phyloP scores from a whole-genome alignment of 1,284 basidiomycete genomes.

The Fistulinella cinereoalba region DNA sequence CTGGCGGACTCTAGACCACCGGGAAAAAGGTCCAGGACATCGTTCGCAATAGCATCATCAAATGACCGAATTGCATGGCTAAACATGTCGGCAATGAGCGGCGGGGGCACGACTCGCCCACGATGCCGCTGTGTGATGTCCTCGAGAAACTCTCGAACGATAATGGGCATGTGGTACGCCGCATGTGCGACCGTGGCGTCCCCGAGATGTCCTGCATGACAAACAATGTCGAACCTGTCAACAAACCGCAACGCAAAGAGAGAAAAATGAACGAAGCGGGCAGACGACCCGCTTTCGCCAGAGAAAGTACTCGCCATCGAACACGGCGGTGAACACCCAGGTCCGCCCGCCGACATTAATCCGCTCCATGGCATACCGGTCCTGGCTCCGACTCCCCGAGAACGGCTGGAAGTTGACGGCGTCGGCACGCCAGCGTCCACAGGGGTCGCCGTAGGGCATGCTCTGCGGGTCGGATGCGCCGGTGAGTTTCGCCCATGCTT shows the following conservation, averaged over 20 bases:
- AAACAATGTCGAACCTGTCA: slow-evolving; percentile 1
- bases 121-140: slow-evolving; percentile 38
- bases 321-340: slow-evolving; percentile 66
- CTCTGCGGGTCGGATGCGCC: slow-evolving; percentile 50
- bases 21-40: slow-evolving; percentile 58
- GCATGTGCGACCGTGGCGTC: slow-evolving; percentile 68
- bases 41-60: slow-evolving; percentile 64
- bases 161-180: slow-evolving; percentile 63
- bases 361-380: slow-evolving; percentile 58
- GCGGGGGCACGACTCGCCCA: slow-evolving; percentile 38
- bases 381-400: slow-evolving; percentile 47
- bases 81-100: slow-evolving; percentile 52
- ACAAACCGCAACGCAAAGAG: too few species aligned
- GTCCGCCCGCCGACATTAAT: slow-evolving; percentile 52
- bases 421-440: slow-evolving; percentile 46
- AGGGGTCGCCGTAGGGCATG: slow-evolving; percentile 38
- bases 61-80: slow-evolving; percentile 56
- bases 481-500: slow-evolving; percentile 49
- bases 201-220: slow-evolving; percentile 56
- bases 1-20: slow-evolving; percentile 51
- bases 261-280: too few species aligned
- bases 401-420: slow-evolving; percentile 64
- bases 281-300: neutral
- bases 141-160: slow-evolving; percentile 55
- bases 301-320: slow-evolving; percentile 55